A percentile compares a stretch with the other conserved stretches of the same genome.
Evolutionary conservation across 2,329 filamentous ascomycete species (phyloP).

Genomic region (Cordyceps tenuipes): DNA sequence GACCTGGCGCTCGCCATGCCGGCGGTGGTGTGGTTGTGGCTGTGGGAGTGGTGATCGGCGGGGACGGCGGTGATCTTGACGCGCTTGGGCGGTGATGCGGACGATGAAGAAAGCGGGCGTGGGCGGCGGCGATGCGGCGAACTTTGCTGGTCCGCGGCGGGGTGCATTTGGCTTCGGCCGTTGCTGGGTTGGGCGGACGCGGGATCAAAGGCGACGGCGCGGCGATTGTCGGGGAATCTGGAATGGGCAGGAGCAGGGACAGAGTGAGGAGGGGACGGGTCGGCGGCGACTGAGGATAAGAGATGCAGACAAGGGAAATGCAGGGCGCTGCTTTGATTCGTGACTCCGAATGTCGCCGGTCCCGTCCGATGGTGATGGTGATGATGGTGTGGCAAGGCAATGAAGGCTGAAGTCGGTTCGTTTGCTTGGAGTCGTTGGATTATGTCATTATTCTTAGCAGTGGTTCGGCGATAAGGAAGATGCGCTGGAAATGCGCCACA

Average conservation of each 20-base stretch:
- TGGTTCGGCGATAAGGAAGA: conserved; percentile 1
- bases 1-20: conserved; percentile 29
- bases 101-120: conserved; percentile 26
- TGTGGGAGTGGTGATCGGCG: too few relatives aligned
- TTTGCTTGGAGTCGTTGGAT: not conserved
- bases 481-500: not conserved
- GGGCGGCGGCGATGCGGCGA: conserved; percentile 31
- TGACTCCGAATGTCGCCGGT: not conserved
- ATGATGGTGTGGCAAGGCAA: too few relatives aligned
- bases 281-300: too few relatives aligned
- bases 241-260: not conserved
- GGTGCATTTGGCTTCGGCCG: conserved; percentile 22
- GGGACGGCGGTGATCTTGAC: conserved; percentile 17
- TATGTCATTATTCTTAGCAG: conserved; percentile 2
- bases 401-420: not conserved
- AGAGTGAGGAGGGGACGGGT: too few relatives aligned
- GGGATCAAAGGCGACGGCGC: not conserved
- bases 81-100: conserved; percentile 23
- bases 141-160: conserved; percentile 21
- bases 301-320: too few relatives aligned
- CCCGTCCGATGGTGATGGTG: not conserved
- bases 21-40: not conserved
- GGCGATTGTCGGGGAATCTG: not conserved
- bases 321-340: not conserved
- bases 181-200: not conserved